A percentile compares a stretch with the other conserved stretches of the same genome.
Evolutionary conservation across 176 grass and related monocot species (phyloP).

Genomic region (Tillandsia fasciculata): DNA sequence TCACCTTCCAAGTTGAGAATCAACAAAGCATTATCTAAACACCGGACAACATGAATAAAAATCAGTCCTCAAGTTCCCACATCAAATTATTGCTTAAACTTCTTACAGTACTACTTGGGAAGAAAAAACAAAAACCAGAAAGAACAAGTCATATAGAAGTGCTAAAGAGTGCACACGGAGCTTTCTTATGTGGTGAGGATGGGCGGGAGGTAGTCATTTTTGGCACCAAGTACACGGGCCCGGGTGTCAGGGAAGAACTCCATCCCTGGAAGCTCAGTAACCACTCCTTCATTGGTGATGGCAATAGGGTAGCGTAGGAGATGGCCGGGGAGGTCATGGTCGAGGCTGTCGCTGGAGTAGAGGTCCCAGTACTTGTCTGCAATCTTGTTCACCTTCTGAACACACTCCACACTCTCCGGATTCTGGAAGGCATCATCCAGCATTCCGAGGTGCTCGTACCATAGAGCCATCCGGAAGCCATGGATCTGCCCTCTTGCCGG

Average conservation of each 20-base stretch:
- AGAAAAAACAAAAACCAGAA: neutral
- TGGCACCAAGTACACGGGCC: conserved; percentile 40
- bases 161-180: conserved; percentile 10
- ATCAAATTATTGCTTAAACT: neutral
- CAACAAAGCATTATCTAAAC: too few relatives aligned
- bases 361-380: conserved; percentile 74
- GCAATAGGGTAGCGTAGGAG: conserved; percentile 61
- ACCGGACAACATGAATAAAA: too few relatives aligned
- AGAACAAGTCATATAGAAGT: neutral
- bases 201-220: conserved; percentile 35
- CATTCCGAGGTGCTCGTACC: conserved; percentile 95
- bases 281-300: conserved; percentile 30
- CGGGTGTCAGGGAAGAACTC: conserved; percentile 57
- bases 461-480: conserved; percentile 76
- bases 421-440: conserved; percentile 49
- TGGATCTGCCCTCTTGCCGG: conserved; percentile 69
- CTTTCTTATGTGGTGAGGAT: conserved; percentile 61
- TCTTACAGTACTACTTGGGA: neutral
- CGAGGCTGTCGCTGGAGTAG: conserved; percentile 37
- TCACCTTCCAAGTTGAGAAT: too few relatives aligned
- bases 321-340: conserved; percentile 70
- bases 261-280: conserved; percentile 55
- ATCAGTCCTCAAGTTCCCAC: too few relatives aligned
- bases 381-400: conserved; percentile 64
- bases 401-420: conserved; percentile 50